Evolutionary conservation across 2,329 filamentous ascomycete genomes (phyloP).

Genomic region (Taxawa tesnikishii): DNA sequence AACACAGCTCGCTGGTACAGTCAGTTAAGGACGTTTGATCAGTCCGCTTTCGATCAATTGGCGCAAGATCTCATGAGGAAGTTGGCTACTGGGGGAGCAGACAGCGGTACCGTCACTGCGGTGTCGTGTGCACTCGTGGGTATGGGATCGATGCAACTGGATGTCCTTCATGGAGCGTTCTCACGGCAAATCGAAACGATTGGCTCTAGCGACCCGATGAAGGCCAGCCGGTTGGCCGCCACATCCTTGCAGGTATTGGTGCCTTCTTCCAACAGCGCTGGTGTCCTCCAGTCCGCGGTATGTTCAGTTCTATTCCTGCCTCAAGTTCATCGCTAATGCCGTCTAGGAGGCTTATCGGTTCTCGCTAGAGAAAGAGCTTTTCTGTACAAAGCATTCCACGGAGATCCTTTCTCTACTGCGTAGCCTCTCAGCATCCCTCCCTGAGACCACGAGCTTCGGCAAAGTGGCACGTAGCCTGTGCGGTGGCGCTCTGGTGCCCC

Average conservation of each 20-base stretch:
- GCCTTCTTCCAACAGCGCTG: slow-evolving; percentile 1
- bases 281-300: too few species aligned
- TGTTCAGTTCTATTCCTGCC: too few species aligned
- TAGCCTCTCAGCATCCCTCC: too few species aligned
- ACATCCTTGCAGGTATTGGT: slow-evolving; percentile 2
- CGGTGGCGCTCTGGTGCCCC: too few species aligned
- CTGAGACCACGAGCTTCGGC: too few species aligned
- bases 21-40: slow-evolving; percentile 42
- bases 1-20: slow-evolving; percentile 26
- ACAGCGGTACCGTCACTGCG: slow-evolving; percentile 7
- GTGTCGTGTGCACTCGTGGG: slow-evolving; percentile 8
- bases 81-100: slow-evolving; percentile 5
- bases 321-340: too few species aligned
- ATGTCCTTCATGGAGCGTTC: slow-evolving; percentile 4
- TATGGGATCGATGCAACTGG: slow-evolving; percentile 7
- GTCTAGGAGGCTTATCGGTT: slow-evolving; percentile 6
- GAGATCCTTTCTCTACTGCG: too few species aligned
- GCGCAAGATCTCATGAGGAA: slow-evolving; percentile 6
- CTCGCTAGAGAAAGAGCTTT: slow-evolving; percentile 5
- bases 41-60: slow-evolving; percentile 8
- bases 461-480: too few species aligned
- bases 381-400: too few species aligned
- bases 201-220: slow-evolving; percentile 2
- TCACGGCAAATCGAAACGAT: slow-evolving; percentile 3
- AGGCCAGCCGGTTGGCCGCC: not conserved